Evolutionary conservation across 139 green algal genomes (phyloP).

Genomic region (Pseudopediastrum boryanum): DNA sequence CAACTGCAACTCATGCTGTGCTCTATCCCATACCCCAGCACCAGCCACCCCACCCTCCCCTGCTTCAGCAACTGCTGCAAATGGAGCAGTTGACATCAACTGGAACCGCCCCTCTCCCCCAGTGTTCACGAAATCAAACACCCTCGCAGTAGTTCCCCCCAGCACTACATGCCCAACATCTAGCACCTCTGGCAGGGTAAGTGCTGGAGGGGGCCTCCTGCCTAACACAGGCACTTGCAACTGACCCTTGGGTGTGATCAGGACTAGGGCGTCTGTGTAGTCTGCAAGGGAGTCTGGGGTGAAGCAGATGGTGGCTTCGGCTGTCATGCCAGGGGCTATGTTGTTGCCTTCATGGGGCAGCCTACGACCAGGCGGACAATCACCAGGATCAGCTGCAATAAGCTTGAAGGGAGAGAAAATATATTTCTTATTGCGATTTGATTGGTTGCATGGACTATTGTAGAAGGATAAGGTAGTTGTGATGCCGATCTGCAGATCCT

Average conservation of each 20-base stretch:
- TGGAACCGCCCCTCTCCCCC: constrained; percentile 55
- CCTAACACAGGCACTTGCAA: constrained; percentile 59
- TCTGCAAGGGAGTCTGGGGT: constrained; percentile 70
- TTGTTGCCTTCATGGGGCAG: constrained; percentile 46
- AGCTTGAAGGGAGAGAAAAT: not conserved
- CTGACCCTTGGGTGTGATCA: constrained; percentile 52
- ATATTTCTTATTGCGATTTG: too few relatives aligned
- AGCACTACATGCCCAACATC: constrained; percentile 49
- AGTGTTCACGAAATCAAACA: constrained; percentile 52
- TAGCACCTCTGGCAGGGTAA: constrained; percentile 55
- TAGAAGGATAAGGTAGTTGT: too few relatives aligned
- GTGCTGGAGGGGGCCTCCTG: constrained; percentile 53
- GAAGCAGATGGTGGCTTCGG: constrained; percentile 68
- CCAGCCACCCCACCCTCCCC: not conserved
- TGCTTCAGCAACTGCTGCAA: constrained; percentile 27
- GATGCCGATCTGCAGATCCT: too few relatives aligned
- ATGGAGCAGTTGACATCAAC: constrained; percentile 48
- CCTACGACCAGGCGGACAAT: not conserved
- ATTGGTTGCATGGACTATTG: too few relatives aligned
- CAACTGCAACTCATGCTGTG: constrained; percentile 20
- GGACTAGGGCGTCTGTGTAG: constrained; percentile 63
- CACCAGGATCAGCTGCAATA: not conserved
- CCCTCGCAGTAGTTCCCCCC: constrained; percentile 41
- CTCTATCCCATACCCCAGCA: not conserved
- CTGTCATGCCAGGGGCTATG: constrained; percentile 64